Base-by-base conservation (phyloP, 2,329 filamentous ascomycete genomes). In the Penicillium sp. region DNA sequence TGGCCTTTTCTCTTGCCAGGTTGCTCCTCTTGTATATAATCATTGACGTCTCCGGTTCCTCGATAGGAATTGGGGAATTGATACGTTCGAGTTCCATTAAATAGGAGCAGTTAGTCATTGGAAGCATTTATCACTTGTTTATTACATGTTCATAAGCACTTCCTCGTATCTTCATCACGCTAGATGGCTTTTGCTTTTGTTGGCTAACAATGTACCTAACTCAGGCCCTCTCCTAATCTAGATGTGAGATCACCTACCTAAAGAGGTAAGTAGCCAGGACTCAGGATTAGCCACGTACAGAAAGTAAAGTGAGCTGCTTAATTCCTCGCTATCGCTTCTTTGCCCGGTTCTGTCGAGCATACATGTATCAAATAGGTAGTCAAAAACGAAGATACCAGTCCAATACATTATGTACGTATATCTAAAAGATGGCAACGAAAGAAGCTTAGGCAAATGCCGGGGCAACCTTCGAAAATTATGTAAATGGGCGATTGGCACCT, bases 11-110 rank as follows among this genome's bases (percentile, higher is more conserved):
- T 25, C 25, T 39, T 55, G 52, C 52, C 27, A 34, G 35, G 40
- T 54, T 54, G 38, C 32, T 44, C 34, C 51, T 53, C 51, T 38
- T 49, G 54, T 54, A 54, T 53, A 56, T 53, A 56, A 54, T 56
- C 55, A 50, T 54, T 46, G 40, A 49, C 29, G 9, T 46, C 18
- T 46, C 37, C 13, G 31, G 23, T 50, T 47, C 42, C 42, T 32
- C 27, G 42, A 57, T 37, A 31, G 46, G 46, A 16, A 46, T 6
- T 41, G 34, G 38, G 44, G 31, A 46, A 41, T 54, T 50, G 45
- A 48, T 35, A 49, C 35, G 41, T 57, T 50, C 13, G 32, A 7
- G 46, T 52, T 44, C 37, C 32, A 39, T 46, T 39, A 48, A 35
- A 44, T 48, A 23, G 49, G 49, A 52, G 49, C 52, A 51, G 49